These are phyloP conservation scores for Candida endomychidarum DNA, from an alignment of 805 yeast genomes.

Conservation along the genomic window DNA sequence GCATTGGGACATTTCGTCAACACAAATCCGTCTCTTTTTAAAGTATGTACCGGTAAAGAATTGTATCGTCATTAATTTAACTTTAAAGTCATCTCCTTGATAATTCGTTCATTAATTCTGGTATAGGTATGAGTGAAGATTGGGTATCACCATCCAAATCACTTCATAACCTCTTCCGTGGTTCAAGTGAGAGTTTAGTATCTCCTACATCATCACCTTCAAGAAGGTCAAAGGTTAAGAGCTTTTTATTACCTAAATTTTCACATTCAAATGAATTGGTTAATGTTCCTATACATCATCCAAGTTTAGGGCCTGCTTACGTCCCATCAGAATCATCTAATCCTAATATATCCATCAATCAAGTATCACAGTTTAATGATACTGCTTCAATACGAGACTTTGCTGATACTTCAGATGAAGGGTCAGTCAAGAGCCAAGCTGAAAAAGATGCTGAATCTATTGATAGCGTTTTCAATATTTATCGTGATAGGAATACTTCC, in stretches of 20 bases:
- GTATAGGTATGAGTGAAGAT: constrained; percentile 10
- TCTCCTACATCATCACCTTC: constrained; percentile 6
- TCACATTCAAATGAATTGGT: background rate
- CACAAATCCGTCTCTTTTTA: background rate
- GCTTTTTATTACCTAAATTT: constrained; percentile 2
- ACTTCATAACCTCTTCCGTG: constrained; percentile 22
- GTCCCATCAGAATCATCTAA: background rate
- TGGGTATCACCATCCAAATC: constrained; percentile 28
- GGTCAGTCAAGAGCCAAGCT: background rate
- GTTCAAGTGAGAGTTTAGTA: constrained; percentile 22
- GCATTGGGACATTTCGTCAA: constrained; percentile 3
- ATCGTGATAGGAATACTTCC: constrained; percentile 12
- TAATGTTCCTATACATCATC: constrained; percentile 2
- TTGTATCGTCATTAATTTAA: background rate
- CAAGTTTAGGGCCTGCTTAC: background rate
- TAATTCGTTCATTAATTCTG: background rate
- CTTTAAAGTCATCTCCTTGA: no score
- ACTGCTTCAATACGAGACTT: constrained; percentile 31
- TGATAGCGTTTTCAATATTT: constrained; percentile 32
- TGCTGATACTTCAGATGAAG: constrained; percentile 35
- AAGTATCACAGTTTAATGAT: background rate
- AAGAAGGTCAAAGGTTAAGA: constrained; percentile 3
- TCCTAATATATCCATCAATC: background rate
- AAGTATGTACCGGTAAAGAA: background rate
- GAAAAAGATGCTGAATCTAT: constrained; percentile 28